Conservation (phyloP, 1,284 basidiomycete species). For the Abortiporus biennis region DNA sequence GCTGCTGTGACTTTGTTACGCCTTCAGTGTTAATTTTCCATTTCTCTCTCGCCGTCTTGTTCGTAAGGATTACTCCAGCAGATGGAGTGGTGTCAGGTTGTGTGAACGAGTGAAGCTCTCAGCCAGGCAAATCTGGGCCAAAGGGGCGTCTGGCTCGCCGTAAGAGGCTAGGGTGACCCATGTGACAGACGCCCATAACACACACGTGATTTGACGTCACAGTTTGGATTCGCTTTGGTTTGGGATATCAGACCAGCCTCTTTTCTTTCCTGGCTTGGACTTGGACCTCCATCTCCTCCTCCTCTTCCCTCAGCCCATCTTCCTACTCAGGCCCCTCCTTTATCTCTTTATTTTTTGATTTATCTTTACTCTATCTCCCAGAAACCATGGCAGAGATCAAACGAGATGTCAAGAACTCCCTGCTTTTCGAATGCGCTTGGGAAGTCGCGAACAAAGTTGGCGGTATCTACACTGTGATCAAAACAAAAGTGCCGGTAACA, state of each 20-base stretch:
- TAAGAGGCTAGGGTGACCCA: too few species aligned
- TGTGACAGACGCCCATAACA: too few species aligned
- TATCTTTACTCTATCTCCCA: not conserved
- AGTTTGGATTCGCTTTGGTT: too few species aligned
- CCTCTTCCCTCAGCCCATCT: not conserved
- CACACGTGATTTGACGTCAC: conserved; percentile 16
- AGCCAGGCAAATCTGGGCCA: too few species aligned
- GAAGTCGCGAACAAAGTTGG: conserved; percentile 97
- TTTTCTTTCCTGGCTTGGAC: conserved; percentile 1
- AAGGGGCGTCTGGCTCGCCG: too few species aligned
- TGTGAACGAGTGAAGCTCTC: too few species aligned
- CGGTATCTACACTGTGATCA: conserved; percentile 99
- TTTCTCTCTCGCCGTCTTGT: too few species aligned
- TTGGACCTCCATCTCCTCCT: conserved; percentile 7
- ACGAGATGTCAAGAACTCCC: conserved; percentile 72
- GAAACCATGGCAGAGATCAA: conserved; percentile 33
- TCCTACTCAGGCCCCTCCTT: conserved; percentile 4
- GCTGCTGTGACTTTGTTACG: too few species aligned
- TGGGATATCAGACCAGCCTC: conserved; percentile 1
- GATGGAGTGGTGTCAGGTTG: too few species aligned
- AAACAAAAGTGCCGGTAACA: conserved; percentile 98
- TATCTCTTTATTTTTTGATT: not conserved
- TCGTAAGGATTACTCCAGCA: too few species aligned
- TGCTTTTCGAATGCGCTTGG: conserved; percentile 90
- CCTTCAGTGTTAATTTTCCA: too few species aligned